Percentiles rank a stretch among this genome's conserved stretches.
These are phyloP conservation scores for Aspergillus sp. DNA, from an alignment of 2,329 filamentous ascomycete genomes.

Conservation along the genomic window DNA sequence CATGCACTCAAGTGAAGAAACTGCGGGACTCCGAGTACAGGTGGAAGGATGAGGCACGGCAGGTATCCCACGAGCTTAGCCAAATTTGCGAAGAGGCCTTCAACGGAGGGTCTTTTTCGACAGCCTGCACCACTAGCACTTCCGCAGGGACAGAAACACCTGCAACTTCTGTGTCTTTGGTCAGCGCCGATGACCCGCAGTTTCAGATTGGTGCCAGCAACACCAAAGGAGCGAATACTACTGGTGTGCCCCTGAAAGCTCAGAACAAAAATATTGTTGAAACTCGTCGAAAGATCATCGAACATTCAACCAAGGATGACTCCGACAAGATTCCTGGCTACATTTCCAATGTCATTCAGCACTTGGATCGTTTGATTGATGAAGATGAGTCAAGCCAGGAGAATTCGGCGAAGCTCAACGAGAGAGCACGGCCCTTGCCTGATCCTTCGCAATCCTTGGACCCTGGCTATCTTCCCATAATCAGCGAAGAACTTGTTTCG, in stretches of 20 bases:
- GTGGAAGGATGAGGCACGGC: conserved; percentile 73
- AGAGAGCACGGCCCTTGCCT: conserved; percentile 3
- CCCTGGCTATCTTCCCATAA: conserved; percentile 40
- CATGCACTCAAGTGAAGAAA: conserved; percentile 36
- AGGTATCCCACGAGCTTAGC: conserved; percentile 79
- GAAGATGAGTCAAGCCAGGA: conserved; percentile 22
- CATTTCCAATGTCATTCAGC: conserved; percentile 56
- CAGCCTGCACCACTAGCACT: conserved; percentile 40
- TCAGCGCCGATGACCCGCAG: conserved; percentile 22
- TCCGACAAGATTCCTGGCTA: conserved; percentile 44
- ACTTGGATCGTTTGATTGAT: conserved; percentile 55
- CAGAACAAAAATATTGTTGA: conserved; percentile 48
- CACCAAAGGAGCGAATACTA: conserved; percentile 13
- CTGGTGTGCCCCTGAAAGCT: background rate
- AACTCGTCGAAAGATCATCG: conserved; percentile 53
- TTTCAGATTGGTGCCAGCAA: conserved; percentile 10
- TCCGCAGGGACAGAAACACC: conserved; percentile 47
- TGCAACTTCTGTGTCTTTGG: conserved; percentile 40
- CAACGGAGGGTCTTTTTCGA: conserved; percentile 61
- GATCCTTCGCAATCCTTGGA: conserved; percentile 18
- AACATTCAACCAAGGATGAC: conserved; percentile 43
- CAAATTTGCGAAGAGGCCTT: conserved; percentile 92
- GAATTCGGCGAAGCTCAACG: conserved; percentile 1
- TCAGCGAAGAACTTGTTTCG: conserved; percentile 44
- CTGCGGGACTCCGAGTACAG: conserved; percentile 41